These are phyloP conservation scores for Myochromella boudieri DNA, from an alignment of 768 basidiomycete genomes.

Conservation along the genomic window DNA sequence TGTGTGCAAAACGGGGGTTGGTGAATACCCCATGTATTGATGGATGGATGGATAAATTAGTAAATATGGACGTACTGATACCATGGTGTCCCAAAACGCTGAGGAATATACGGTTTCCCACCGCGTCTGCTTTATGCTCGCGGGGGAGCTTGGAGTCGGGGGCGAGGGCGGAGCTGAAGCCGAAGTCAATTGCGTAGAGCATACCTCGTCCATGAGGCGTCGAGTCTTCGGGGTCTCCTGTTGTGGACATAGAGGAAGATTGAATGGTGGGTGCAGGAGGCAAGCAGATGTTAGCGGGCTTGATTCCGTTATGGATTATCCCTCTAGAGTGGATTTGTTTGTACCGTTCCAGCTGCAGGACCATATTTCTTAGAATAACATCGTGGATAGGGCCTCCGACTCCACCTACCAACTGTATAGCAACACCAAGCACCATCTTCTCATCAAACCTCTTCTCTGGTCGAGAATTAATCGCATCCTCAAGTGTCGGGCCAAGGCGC, in stretches of 20 bases:
- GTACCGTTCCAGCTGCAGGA: conserved; percentile 29
- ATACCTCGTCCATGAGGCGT: background rate
- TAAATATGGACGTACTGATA: conserved; percentile 30
- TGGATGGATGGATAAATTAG: background rate
- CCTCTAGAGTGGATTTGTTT: conserved; percentile 23
- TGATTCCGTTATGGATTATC: conserved; percentile 31
- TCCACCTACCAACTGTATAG: conserved; percentile 27
- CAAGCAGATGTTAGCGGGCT: conserved; percentile 32
- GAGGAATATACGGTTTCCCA: conserved; percentile 30
- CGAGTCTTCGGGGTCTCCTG: background rate
- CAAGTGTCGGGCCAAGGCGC: conserved; percentile 27
- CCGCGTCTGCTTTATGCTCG: conserved; percentile 15
- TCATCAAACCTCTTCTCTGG: conserved; percentile 17
- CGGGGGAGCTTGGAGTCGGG: conserved; percentile 17
- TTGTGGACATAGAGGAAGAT: background rate
- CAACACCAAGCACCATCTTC: conserved; percentile 25
- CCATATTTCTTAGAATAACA: background rate
- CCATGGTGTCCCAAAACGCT: conserved; percentile 31
- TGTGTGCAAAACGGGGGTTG: too few species aligned
- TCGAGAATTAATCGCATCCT: conserved; percentile 18
- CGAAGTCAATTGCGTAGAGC: conserved; percentile 29
- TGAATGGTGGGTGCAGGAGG: too few species aligned
- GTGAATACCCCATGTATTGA: background rate
- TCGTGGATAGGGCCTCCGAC: background rate
- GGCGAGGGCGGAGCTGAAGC: conserved; percentile 20